phyloP scores from a whole-genome alignment of 768 basidiomycete genomes.

The Suillus variegatus region DNA sequence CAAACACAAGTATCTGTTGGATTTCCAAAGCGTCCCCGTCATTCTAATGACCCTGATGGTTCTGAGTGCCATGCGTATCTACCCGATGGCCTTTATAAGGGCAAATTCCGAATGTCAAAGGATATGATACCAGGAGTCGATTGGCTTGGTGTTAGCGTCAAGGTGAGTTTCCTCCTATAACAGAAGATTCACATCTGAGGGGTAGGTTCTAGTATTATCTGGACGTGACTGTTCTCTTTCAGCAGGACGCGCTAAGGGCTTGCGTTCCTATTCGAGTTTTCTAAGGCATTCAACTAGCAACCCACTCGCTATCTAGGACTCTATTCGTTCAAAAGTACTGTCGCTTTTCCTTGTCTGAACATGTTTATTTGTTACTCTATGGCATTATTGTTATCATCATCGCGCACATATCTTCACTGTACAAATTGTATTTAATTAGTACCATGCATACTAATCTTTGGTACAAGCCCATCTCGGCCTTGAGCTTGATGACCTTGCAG shows the following conservation, averaged over 20 bases:
- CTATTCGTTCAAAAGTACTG: neutral
- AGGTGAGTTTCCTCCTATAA: conserved; percentile 43
- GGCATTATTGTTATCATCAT: neutral
- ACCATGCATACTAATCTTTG: neutral
- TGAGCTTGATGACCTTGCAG: neutral
- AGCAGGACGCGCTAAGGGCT: conserved; percentile 61
- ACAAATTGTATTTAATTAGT: neutral
- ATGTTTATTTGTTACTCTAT: neutral
- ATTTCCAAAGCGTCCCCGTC: conserved; percentile 66
- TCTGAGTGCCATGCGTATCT: conserved; percentile 47
- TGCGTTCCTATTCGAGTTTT: conserved; percentile 62
- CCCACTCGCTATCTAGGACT: conserved; percentile 35
- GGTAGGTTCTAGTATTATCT: conserved; percentile 60
- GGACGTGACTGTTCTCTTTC: conserved; percentile 66
- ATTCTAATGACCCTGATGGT: conserved; percentile 43
- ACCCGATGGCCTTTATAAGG: conserved; percentile 70
- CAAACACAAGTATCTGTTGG: conserved; percentile 55
- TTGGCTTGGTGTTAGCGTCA: conserved; percentile 67
- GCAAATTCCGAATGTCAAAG: conserved; percentile 53
- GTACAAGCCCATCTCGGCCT: neutral
- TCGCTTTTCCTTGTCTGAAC: neutral
- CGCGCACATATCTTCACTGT: neutral
- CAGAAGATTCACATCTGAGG: neutral
- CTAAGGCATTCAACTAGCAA: conserved; percentile 43
- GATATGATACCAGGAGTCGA: conserved; percentile 66